Evolutionary conservation across 1,284 basidiomycete genomes (phyloP).

Genomic region (Puccinia polysora): DNA sequence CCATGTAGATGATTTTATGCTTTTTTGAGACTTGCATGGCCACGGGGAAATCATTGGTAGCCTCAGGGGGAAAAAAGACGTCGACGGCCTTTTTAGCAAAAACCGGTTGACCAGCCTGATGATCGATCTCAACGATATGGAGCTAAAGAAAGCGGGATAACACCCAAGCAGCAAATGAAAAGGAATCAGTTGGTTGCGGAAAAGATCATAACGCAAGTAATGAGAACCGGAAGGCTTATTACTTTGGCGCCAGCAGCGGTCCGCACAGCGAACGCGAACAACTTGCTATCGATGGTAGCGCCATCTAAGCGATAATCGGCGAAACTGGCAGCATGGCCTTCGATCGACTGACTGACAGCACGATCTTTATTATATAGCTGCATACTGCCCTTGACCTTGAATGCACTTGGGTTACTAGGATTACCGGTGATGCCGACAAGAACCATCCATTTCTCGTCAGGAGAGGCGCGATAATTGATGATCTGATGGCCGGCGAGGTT

Average conservation of each 20-base stretch:
- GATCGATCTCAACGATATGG: constrained; percentile 98
- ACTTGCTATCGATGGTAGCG: constrained; percentile 73
- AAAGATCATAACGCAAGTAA: too few relatives aligned
- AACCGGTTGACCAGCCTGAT: constrained; percentile 80
- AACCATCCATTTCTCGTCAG: constrained; percentile 96
- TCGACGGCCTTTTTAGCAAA: constrained; percentile 98
- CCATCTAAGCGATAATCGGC: constrained; percentile 86
- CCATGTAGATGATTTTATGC: constrained; percentile 94
- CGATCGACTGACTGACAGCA: constrained; percentile 96
- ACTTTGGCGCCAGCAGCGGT: constrained; percentile 96
- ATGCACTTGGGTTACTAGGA: constrained; percentile 80
- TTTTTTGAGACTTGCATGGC: constrained; percentile 98
- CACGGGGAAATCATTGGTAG: constrained; percentile 98
- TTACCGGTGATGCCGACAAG: constrained; percentile 94
- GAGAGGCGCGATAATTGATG: constrained; percentile 91
- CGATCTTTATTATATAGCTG: constrained; percentile 87
- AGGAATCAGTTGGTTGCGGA: background rate
- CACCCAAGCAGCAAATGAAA: background rate
- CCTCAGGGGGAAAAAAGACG: constrained; percentile 98
- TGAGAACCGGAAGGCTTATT: constrained; percentile 34
- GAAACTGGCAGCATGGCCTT: constrained; percentile 96
- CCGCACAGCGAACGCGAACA: constrained; percentile 93
- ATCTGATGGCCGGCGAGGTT: constrained; percentile 93
- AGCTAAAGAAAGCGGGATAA: constrained; percentile 60
- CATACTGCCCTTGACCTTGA: constrained; percentile 97